phyloP scores from a whole-genome alignment of 257 asterid species.

The Lavandula angustifolia region DNA sequence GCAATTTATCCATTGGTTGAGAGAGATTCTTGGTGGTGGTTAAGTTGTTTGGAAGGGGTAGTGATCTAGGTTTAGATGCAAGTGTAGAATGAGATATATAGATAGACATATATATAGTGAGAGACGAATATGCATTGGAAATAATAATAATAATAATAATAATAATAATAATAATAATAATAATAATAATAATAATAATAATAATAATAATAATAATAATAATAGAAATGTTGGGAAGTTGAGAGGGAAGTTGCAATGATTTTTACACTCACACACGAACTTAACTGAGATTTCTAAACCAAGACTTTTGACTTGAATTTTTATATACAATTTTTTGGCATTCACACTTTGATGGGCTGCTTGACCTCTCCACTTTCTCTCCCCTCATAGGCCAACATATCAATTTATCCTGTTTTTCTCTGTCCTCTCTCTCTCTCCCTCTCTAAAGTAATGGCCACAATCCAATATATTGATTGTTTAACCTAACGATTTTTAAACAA shows the following conservation, averaged over 20 bases:
- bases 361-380: slow-evolving; percentile 51
- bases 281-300: neutral
- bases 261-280: slow-evolving; percentile 22
- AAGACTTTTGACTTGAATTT: slow-evolving; percentile 45
- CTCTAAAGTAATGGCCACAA: too few species aligned
- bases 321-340: neutral
- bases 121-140: neutral
- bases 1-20: slow-evolving; percentile 49
- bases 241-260: slow-evolving; percentile 36
- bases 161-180: too few species aligned
- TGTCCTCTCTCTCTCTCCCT: neutral
- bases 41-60: neutral
- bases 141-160: too few species aligned
- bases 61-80: neutral
- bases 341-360: slow-evolving; percentile 59
- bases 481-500: too few species aligned
- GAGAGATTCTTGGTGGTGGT: neutral
- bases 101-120: slow-evolving; percentile 3
- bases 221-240: neutral
- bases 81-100: neutral
- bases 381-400: neutral
- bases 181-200: too few species aligned
- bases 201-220: too few species aligned
- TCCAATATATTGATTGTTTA: too few species aligned
- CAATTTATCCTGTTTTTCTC: neutral